These are phyloP conservation scores for Pestalotiopsis sp. DNA, from an alignment of 2,329 filamentous ascomycete species.

Conservation along the genomic window DNA sequence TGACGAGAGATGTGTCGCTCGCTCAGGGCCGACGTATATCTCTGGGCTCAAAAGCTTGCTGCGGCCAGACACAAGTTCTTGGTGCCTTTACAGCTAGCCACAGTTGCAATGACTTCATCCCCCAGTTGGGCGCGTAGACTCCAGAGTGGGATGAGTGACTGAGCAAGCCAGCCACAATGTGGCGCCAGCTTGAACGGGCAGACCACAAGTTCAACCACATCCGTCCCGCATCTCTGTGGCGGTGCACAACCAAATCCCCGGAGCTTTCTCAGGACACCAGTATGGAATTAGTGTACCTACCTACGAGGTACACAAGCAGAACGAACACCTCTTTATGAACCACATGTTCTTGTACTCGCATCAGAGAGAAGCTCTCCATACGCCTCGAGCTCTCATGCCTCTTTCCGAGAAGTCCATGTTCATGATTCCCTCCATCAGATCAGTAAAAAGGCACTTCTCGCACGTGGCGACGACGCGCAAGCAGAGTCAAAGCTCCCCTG, in stretches of 20 bases:
- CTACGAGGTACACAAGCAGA: too few relatives aligned
- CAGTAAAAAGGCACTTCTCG: neutral
- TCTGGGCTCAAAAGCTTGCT: neutral
- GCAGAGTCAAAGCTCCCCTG: neutral
- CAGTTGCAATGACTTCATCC: constrained; percentile 24
- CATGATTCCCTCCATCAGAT: neutral
- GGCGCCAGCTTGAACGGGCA: neutral
- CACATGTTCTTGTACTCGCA: neutral
- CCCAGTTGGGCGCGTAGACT: neutral
- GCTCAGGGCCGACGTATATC: neutral
- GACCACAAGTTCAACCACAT: too few relatives aligned
- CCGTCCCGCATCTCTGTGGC: too few relatives aligned
- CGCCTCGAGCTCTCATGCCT: neutral
- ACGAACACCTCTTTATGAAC: neutral
- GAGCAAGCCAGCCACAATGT: neutral
- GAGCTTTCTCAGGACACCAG: too few relatives aligned
- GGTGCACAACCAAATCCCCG: too few relatives aligned
- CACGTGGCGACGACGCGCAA: neutral
- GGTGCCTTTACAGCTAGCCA: neutral
- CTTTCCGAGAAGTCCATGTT: neutral
- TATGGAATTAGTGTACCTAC: too few relatives aligned
- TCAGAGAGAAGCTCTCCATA: neutral
- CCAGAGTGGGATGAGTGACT: neutral
- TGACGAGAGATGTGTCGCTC: neutral
- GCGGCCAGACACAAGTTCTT: neutral